These are phyloP conservation scores for Metschnikowia aberdeeniae DNA, from an alignment of 805 yeast genomes.

Conservation along the genomic window DNA sequence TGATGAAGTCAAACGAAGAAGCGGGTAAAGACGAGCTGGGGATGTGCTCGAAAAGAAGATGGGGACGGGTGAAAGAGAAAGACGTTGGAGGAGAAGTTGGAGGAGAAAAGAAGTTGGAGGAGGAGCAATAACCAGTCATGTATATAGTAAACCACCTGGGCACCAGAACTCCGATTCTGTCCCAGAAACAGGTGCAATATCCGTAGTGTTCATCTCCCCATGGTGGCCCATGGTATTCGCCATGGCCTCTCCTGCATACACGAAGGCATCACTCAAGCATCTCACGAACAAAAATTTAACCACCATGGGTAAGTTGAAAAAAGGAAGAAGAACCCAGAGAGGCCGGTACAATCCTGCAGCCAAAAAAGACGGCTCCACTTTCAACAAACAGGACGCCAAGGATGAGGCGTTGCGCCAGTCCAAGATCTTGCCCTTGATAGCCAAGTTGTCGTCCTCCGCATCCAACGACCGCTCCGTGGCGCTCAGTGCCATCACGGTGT, in stretches of 20 bases:
- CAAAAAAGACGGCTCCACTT: conserved; percentile 14
- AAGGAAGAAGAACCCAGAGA: conserved; percentile 41
- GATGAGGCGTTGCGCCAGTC: conserved; percentile 49
- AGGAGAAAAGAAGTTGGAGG: too few species aligned
- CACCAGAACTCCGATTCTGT: too few species aligned
- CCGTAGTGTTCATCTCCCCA: too few species aligned
- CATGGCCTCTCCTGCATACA: not conserved
- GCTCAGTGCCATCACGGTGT: conserved; percentile 62
- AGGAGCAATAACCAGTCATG: too few species aligned
- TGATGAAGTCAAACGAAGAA: too few species aligned
- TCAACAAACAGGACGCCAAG: conserved; percentile 24
- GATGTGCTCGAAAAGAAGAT: too few species aligned
- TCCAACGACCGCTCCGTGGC: conserved; percentile 79
- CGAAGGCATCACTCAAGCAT: not conserved
- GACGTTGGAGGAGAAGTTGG: too few species aligned
- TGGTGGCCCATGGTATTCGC: too few species aligned
- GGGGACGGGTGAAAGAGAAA: too few species aligned
- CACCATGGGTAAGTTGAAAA: conserved; percentile 72
- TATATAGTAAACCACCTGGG: too few species aligned
- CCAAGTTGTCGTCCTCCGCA: conserved; percentile 55
- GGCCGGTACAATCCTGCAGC: conserved; percentile 36
- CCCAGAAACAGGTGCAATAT: too few species aligned
- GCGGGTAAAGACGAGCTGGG: too few species aligned
- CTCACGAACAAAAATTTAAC: conserved; percentile 4
- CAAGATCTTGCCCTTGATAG: conserved; percentile 64